Conservation (phyloP, 1,139 yeast genomes). For the Nakaseomyces sp. region DNA sequence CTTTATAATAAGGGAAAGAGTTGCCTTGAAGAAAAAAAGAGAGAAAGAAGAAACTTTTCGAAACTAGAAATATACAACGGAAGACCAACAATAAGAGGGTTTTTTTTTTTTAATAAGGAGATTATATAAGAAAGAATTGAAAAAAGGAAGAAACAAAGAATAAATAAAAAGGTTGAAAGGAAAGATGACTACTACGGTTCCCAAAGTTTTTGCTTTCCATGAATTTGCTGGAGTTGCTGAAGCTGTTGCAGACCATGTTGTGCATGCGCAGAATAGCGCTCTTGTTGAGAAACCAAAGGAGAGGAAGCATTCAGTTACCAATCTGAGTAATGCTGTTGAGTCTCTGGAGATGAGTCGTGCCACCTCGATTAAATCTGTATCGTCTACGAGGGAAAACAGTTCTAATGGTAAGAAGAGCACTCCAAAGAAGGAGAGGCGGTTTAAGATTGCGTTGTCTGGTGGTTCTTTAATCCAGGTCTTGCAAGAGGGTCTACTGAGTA, state of each 20-base stretch:
- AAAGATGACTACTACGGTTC: constrained; percentile 82
- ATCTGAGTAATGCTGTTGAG: constrained; percentile 10
- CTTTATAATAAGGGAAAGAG: too few relatives aligned
- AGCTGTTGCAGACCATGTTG: constrained; percentile 85
- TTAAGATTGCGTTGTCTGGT: constrained; percentile 86
- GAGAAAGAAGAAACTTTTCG: too few relatives aligned
- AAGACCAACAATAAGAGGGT: too few relatives aligned
- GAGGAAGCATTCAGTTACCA: constrained; percentile 17
- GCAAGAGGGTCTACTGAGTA: constrained; percentile 68
- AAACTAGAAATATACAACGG: too few relatives aligned
- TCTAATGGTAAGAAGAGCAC: constrained; percentile 16
- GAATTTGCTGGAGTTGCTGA: constrained; percentile 86
- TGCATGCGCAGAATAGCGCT: constrained; percentile 61
- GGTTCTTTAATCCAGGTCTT: constrained; percentile 84
- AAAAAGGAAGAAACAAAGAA: too few relatives aligned
- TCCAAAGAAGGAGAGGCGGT: constrained; percentile 38
- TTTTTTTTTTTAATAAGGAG: neutral
- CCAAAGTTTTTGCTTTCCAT: constrained; percentile 83
- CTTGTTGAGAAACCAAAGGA: constrained; percentile 20
- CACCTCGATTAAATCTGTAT: constrained; percentile 13
- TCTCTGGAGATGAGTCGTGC: constrained; percentile 12
- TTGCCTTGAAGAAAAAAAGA: too few relatives aligned
- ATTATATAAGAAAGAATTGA: neutral
- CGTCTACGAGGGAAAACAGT: constrained; percentile 9
- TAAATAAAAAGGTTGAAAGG: neutral